A percentile compares a stretch with the other conserved stretches of the same genome.
These are phyloP conservation scores for Pichia exigua DNA, from an alignment of 805 yeast genomes.

Conservation along the genomic window DNA sequence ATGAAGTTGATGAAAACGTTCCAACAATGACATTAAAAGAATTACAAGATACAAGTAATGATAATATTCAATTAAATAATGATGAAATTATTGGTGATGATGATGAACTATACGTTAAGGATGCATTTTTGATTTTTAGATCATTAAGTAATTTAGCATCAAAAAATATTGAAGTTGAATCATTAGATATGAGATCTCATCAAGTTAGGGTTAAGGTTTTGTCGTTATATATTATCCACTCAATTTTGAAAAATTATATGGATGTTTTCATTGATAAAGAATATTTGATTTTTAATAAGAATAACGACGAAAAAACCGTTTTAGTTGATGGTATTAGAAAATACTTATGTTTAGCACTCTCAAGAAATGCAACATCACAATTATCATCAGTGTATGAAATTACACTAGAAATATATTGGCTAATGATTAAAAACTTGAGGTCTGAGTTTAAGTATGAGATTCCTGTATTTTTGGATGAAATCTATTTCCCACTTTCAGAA, in stretches of 20 bases:
- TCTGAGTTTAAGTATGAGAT: slow-evolving; percentile 86
- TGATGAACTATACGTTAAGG: slow-evolving; percentile 69
- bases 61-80: slow-evolving; percentile 44
- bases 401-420: slow-evolving; percentile 89
- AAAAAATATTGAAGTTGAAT: slow-evolving; percentile 69
- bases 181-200: slow-evolving; percentile 81
- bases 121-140: slow-evolving; percentile 86
- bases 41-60: slow-evolving; percentile 48
- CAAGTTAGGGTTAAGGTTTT: slow-evolving; percentile 86
- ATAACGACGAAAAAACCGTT: slow-evolving; percentile 46
- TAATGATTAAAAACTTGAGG: slow-evolving; percentile 73
- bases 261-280: slow-evolving; percentile 63
- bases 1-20: neutral
- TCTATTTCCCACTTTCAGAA: slow-evolving; percentile 90
- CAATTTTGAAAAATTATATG: slow-evolving; percentile 77
- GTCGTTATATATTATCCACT: slow-evolving; percentile 80
- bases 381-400: slow-evolving; percentile 88
- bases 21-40: slow-evolving; percentile 45
- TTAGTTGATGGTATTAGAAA: slow-evolving; percentile 78
- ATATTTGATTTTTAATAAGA: slow-evolving; percentile 43
- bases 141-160: slow-evolving; percentile 92
- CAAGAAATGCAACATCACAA: slow-evolving; percentile 89
- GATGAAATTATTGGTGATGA: slow-evolving; percentile 41
- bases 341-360: slow-evolving; percentile 71
- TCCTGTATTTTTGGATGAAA: slow-evolving; percentile 87